A percentile compares a stretch with the other conserved stretches of the same genome.
These are phyloP conservation scores for Dorcoceras hygrometricum DNA, from an alignment of 257 asterid genomes.

Conservation along the genomic window DNA sequence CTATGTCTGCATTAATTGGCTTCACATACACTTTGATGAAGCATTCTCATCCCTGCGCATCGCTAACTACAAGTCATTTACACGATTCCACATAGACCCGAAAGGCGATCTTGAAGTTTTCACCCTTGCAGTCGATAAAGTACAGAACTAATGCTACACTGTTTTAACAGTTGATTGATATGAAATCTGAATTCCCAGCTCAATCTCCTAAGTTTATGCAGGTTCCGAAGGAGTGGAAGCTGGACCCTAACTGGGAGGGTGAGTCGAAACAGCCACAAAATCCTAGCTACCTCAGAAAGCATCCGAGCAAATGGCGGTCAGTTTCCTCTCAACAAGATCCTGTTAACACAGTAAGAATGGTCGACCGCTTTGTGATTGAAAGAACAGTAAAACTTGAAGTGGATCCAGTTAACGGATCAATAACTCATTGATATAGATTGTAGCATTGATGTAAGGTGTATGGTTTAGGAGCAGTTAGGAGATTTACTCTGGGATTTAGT, in stretches of 20 bases:
- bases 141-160: conserved; percentile 20
- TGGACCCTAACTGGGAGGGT: conserved; percentile 83
- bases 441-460: conserved; percentile 25
- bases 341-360: conserved; percentile 58
- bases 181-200: neutral
- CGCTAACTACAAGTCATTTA: conserved; percentile 93
- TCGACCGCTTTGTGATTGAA: conserved; percentile 74
- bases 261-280: conserved; percentile 61
- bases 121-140: conserved; percentile 99
- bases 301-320: conserved; percentile 93
- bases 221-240: conserved; percentile 96
- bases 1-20: conserved; percentile 92
- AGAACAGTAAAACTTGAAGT: conserved; percentile 38
- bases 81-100: conserved; percentile 72
- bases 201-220: conserved; percentile 29
- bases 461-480: conserved; percentile 15
- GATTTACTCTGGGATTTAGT: neutral
- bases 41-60: conserved; percentile 97
- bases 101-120: conserved; percentile 87
- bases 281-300: conserved; percentile 55
- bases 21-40: conserved; percentile 94
- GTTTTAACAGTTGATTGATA: neutral
- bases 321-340: conserved; percentile 70
- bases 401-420: conserved; percentile 42
- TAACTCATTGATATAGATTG: conserved; percentile 42